Conservation (phyloP, 1,139 yeast species). For the Blastobotrys raffinosifermentans region DNA sequence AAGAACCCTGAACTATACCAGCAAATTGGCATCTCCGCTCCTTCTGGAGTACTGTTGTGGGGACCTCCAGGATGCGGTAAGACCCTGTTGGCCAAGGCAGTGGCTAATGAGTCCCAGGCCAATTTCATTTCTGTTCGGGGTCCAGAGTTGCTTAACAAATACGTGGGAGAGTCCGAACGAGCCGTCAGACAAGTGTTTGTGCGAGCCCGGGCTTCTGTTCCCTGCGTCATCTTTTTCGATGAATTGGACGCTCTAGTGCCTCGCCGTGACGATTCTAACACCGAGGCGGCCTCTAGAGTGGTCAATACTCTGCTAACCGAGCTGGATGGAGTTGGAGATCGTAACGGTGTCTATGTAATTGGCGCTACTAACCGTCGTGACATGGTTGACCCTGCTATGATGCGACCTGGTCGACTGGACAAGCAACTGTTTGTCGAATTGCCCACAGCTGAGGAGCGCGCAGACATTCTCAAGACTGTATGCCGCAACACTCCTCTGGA, state of each 20-base stretch:
- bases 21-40: constrained; percentile 91
- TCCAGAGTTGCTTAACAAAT: constrained; percentile 88
- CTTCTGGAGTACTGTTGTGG: constrained; percentile 96
- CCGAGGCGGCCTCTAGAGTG: constrained; percentile 89
- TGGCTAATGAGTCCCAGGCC: constrained; percentile 94
- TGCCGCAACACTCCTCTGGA: constrained; percentile 70
- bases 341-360: constrained; percentile 87
- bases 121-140: constrained; percentile 94
- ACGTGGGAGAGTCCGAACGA: constrained; percentile 93
- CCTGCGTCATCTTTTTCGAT: constrained; percentile 93
- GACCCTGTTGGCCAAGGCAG: constrained; percentile 91
- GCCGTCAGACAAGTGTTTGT: constrained; percentile 94
- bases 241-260: constrained; percentile 96
- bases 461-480: constrained; percentile 75
- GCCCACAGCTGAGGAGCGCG: constrained; percentile 71
- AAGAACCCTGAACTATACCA: constrained; percentile 85
- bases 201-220: constrained; percentile 89
- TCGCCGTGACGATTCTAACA: constrained; percentile 72
- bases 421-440: constrained; percentile 88
- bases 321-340: constrained; percentile 86
- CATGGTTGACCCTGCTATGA: constrained; percentile 97
- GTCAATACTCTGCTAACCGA: constrained; percentile 93
- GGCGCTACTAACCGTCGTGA: constrained; percentile 98
- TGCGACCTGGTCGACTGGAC: constrained; percentile 93
- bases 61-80: constrained; percentile 99